Percentiles rank a stretch among this genome's conserved stretches.
These are phyloP conservation scores for Plantago coronopus DNA, from an alignment of 305 asterid species.

Conservation along the genomic window DNA sequence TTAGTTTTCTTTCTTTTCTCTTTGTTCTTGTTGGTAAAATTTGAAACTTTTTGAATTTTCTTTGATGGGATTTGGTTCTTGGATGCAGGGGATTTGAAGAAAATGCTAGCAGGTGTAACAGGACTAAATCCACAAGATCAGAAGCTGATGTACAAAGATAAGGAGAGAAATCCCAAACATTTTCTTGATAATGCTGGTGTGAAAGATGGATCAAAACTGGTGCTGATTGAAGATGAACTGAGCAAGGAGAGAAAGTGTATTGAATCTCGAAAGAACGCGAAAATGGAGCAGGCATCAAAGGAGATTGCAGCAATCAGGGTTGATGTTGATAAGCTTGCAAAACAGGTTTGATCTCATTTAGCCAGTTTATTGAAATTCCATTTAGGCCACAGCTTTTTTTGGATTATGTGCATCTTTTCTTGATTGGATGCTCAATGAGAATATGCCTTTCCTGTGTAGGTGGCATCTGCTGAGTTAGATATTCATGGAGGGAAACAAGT, in stretches of 20 bases:
- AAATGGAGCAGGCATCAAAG: constrained; percentile 54
- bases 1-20: constrained; percentile 15
- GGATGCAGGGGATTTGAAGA: constrained; percentile 69
- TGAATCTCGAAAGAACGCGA: constrained; percentile 44
- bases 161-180: constrained; percentile 62
- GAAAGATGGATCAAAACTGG: constrained; percentile 61
- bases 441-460: constrained; percentile 36
- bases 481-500: constrained; percentile 76
- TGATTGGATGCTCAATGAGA: constrained; percentile 7
- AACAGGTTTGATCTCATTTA: constrained; percentile 41
- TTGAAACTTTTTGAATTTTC: neutral
- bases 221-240: constrained; percentile 55
- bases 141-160: constrained; percentile 60
- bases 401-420: neutral
- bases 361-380: neutral
- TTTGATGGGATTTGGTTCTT: constrained; percentile 1
- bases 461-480: constrained; percentile 59
- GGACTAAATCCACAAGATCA: constrained; percentile 65
- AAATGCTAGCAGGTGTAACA: constrained; percentile 52
- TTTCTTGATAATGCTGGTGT: constrained; percentile 73
- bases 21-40: neutral
- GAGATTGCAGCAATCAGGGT: constrained; percentile 55
- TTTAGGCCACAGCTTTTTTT: neutral
- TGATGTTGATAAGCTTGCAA: constrained; percentile 72
- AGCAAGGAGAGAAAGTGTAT: constrained; percentile 45